A percentile compares a stretch with the other conserved stretches of the same genome.
Conservation (phyloP, 1,139 yeast genomes). For the Yamadazyma songkhlaensis region DNA sequence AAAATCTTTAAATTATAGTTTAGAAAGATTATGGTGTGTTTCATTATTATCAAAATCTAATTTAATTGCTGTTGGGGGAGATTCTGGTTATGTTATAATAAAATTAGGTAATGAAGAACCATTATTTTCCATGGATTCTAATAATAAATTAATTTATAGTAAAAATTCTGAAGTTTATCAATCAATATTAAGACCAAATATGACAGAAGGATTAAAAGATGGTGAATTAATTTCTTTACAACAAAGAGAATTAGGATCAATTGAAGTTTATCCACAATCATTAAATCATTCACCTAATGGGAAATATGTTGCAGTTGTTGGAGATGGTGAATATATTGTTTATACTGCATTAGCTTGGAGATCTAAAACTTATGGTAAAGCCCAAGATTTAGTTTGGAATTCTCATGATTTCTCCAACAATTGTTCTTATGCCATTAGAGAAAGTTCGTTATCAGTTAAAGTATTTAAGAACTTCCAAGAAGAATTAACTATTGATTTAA, state of each 20-base stretch:
- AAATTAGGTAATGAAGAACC: slow-evolving; percentile 95
- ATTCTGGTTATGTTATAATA: slow-evolving; percentile 84
- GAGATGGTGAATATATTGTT: slow-evolving; percentile 96
- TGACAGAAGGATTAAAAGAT: slow-evolving; percentile 65
- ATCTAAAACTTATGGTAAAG: slow-evolving; percentile 89
- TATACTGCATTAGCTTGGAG: slow-evolving; percentile 98
- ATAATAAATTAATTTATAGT: slow-evolving; percentile 88
- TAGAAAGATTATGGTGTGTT: slow-evolving; percentile 97
- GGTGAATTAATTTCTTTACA: slow-evolving; percentile 76
- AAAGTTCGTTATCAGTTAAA: slow-evolving; percentile 61
- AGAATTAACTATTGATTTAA: slow-evolving; percentile 60
- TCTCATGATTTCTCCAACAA: slow-evolving; percentile 70
- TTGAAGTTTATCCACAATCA: slow-evolving; percentile 88
- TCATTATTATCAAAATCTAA: slow-evolving; percentile 75
- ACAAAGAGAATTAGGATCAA: slow-evolving; percentile 86
- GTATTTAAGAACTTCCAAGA: slow-evolving; percentile 85
- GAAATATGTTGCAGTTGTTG: slow-evolving; percentile 92
- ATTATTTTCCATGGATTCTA: slow-evolving; percentile 86
- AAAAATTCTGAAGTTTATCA: slow-evolving; percentile 89
- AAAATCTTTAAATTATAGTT: slow-evolving; percentile 83
- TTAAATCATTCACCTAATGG: slow-evolving; percentile 95
- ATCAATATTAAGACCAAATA: slow-evolving; percentile 70
- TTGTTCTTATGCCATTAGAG: slow-evolving; percentile 81
- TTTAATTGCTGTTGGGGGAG: slow-evolving; percentile 88
- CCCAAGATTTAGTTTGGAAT: slow-evolving; percentile 88